Conservation (phyloP, 805 yeast genomes). For the Kuraishia ogatae region DNA sequence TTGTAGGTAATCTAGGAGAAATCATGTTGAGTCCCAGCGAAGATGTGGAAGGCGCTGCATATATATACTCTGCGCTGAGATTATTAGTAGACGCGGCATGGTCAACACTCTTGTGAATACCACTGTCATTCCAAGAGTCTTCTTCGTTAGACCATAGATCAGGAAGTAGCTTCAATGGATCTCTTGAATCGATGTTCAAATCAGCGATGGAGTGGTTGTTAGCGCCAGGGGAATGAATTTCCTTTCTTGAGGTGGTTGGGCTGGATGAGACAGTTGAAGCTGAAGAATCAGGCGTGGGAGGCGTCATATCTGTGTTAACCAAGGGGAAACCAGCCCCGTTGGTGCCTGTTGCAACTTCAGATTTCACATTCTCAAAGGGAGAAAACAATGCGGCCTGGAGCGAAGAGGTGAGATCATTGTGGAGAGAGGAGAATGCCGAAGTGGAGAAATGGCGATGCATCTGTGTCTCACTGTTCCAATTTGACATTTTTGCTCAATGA, state of each 20-base stretch:
- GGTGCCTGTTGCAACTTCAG: not conserved
- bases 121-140: not conserved
- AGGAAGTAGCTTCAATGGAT: conserved; percentile 8
- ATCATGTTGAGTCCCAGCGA: not conserved
- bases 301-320: not conserved
- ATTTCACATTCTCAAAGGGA: not conserved
- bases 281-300: not conserved
- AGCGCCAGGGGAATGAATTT: not conserved
- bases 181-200: not conserved
- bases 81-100: not conserved
- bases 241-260: not conserved
- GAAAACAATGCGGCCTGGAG: not conserved
- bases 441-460: not conserved
- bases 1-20: not conserved
- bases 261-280: not conserved
- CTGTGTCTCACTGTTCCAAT: not conserved
- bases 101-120: not conserved
- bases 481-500: too few relatives aligned
- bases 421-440: not conserved
- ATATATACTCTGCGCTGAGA: not conserved
- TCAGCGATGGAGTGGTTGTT: not conserved
- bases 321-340: not conserved
- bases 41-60: not conserved
- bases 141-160: conserved; percentile 15
- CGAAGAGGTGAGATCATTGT: not conserved